Conservation (phyloP, 2,329 filamentous ascomycete species). For the Dothistroma pini region DNA sequence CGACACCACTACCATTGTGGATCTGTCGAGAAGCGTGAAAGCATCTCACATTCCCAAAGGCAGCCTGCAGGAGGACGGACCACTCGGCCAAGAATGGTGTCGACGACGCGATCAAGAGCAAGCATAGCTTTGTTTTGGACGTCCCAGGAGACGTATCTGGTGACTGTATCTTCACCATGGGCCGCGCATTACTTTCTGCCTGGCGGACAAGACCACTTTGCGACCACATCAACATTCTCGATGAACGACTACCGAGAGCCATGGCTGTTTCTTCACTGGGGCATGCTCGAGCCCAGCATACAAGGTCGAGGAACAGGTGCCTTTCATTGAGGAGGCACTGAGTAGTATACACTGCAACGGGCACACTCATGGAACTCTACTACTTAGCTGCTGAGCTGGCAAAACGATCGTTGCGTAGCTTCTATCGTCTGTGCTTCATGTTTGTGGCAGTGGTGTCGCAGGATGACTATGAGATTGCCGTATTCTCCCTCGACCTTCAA, state of each 20-base stretch:
- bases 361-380: slow-evolving; percentile 8
- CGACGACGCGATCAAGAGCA: neutral
- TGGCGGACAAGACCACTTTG: slow-evolving; percentile 1
- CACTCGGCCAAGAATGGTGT: neutral
- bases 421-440: slow-evolving; percentile 11
- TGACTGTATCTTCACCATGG: neutral
- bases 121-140: slow-evolving; percentile 6
- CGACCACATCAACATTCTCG: neutral
- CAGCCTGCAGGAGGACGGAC: slow-evolving; percentile 11
- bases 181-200: slow-evolving; percentile 1
- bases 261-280: slow-evolving; percentile 12
- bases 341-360: neutral
- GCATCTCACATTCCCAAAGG: slow-evolving; percentile 9
- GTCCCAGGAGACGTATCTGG: neutral
- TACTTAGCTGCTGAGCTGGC: slow-evolving; percentile 17
- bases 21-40: slow-evolving; percentile 10
- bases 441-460: slow-evolving; percentile 11
- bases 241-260: slow-evolving; percentile 4
- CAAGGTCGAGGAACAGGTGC: slow-evolving; percentile 9
- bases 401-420: slow-evolving; percentile 12
- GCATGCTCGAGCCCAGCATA: slow-evolving; percentile 13
- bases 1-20: slow-evolving; percentile 5
- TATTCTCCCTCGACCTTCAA: slow-evolving; percentile 6
- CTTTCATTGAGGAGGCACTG: slow-evolving; percentile 1
- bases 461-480: slow-evolving; percentile 11